Percentiles rank a stretch among this genome's conserved stretches.
Evolutionary conservation across 495 filamentous ascomycete species (phyloP).

Genomic region (Penicillium soppii): DNA sequence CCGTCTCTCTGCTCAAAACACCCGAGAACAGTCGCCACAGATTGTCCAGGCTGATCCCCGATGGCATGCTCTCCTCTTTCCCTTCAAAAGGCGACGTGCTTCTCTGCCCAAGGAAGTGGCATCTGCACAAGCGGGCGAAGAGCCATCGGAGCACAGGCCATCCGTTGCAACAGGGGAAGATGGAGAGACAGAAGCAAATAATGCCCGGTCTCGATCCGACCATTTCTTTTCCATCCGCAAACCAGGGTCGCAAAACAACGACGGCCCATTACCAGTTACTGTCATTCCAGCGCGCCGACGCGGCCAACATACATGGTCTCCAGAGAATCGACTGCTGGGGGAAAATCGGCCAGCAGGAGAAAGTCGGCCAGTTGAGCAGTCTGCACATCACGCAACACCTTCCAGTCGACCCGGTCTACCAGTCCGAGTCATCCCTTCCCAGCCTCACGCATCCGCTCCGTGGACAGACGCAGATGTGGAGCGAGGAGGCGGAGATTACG

Average conservation of each 20-base stretch:
- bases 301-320: slow-evolving; percentile 45
- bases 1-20: slow-evolving; percentile 11
- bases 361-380: background rate
- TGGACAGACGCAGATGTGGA: slow-evolving; percentile 37
- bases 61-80: slow-evolving; percentile 53
- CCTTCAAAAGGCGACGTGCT: slow-evolving; percentile 52
- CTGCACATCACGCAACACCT: slow-evolving; percentile 1
- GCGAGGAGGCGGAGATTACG: slow-evolving; percentile 29
- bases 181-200: slow-evolving; percentile 11
- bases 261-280: slow-evolving; percentile 56
- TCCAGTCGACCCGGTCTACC: slow-evolving; percentile 19
- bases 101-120: slow-evolving; percentile 57
- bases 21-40: slow-evolving; percentile 33
- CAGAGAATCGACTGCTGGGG: slow-evolving; percentile 25
- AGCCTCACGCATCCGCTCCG: slow-evolving; percentile 36
- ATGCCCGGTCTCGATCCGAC: slow-evolving; percentile 16
- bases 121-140: slow-evolving; percentile 45
- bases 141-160: slow-evolving; percentile 16
- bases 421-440: slow-evolving; percentile 42
- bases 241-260: slow-evolving; percentile 24
- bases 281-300: slow-evolving; percentile 67
- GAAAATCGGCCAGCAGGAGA: slow-evolving; percentile 1
- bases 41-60: slow-evolving; percentile 35
- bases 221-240: slow-evolving; percentile 36
- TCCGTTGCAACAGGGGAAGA: slow-evolving; percentile 25